phyloP scores from a whole-genome alignment of 768 basidiomycete species.

The Agaricus blazei region DNA sequence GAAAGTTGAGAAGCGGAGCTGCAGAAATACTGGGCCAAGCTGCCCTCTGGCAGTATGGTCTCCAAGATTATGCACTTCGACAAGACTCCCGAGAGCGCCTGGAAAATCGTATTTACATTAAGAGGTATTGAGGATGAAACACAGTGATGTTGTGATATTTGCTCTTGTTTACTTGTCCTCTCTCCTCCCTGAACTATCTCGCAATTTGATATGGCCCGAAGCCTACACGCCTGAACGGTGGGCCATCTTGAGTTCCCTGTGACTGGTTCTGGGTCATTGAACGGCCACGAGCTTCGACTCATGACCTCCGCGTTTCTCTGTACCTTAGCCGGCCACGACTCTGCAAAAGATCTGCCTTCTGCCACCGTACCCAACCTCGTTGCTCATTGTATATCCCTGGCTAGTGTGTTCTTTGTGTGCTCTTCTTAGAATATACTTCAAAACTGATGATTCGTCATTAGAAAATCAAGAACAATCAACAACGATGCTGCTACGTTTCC shows the following conservation, averaged over 20 bases:
- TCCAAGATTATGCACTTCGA: neutral
- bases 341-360: neutral
- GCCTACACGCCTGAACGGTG: too few relatives aligned
- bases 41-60: neutral
- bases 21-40: slow-evolving; percentile 2
- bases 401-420: neutral
- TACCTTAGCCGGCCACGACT: neutral
- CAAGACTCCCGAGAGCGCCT: neutral
- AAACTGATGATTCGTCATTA: too few relatives aligned
- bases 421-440: neutral
- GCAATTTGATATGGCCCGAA: too few relatives aligned
- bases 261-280: too few relatives aligned
- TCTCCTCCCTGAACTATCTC: too few relatives aligned
- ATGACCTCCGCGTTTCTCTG: neutral
- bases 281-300: neutral
- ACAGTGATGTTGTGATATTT: too few relatives aligned
- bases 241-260: too few relatives aligned
- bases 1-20: slow-evolving; percentile 6
- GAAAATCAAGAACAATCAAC: neutral
- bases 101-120: neutral
- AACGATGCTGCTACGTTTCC: neutral
- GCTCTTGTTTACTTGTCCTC: too few relatives aligned
- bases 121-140: neutral
- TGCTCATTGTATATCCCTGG: neutral
- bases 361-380: neutral